phyloP scores from a whole-genome alignment of 73 alveolate genomes.

The Chromera velia region DNA sequence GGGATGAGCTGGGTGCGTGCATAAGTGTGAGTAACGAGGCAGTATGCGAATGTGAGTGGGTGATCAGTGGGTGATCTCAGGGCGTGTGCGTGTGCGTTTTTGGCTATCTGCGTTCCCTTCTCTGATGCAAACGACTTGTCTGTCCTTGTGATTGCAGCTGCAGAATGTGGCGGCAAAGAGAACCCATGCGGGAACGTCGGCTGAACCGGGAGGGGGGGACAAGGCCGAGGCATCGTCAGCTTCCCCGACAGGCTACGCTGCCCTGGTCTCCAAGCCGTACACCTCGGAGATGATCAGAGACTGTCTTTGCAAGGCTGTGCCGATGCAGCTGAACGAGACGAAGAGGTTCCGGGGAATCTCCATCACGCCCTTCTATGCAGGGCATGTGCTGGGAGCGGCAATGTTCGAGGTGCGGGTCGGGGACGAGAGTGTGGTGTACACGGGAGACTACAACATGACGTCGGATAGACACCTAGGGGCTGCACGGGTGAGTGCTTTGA shows the following conservation, averaged over 20 bases:
- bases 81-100: no score
- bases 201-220: constrained; percentile 11
- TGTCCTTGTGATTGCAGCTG: no score
- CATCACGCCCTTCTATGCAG: constrained; percentile 95
- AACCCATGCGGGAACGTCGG: no score
- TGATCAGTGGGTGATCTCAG: no score
- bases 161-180: no score
- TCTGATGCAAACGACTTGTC: no score
- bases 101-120: no score
- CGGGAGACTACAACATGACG: constrained; percentile 94
- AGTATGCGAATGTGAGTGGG: no score
- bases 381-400: constrained; percentile 98
- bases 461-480: constrained; percentile 93
- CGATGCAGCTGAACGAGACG: constrained; percentile 11
- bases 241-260: no score
- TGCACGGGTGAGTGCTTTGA: constrained; percentile 91
- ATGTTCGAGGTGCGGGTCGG: constrained; percentile 59
- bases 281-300: constrained; percentile 41
- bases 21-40: no score
- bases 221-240: no score
- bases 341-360: constrained; percentile 41
- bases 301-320: constrained; percentile 23
- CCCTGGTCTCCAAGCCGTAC: constrained; percentile 9
- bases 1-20: no score
- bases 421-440: constrained; percentile 85